These are phyloP conservation scores for Scopulariopsis brevicaulis DNA, from an alignment of 2,329 filamentous ascomycete genomes.

Conservation along the genomic window DNA sequence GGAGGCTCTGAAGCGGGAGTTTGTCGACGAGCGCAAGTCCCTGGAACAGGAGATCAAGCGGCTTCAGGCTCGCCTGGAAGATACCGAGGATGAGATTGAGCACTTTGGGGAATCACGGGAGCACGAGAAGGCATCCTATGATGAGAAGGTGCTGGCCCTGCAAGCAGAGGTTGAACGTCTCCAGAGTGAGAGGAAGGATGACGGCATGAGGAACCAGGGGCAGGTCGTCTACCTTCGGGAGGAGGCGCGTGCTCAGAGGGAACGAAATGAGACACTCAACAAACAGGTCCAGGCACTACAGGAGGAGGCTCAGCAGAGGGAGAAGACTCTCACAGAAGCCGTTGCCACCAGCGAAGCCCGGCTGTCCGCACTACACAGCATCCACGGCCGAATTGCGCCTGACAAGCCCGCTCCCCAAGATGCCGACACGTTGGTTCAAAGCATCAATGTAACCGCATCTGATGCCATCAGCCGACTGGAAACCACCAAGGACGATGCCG, in stretches of 20 bases:
- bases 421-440: slow-evolving; percentile 44
- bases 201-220: slow-evolving; percentile 44
- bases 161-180: slow-evolving; percentile 60
- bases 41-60: slow-evolving; percentile 71
- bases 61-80: slow-evolving; percentile 68
- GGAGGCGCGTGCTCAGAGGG: slow-evolving; percentile 46
- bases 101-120: slow-evolving; percentile 73
- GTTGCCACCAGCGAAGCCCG: slow-evolving; percentile 42
- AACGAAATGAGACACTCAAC: slow-evolving; percentile 47
- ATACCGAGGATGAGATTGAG: slow-evolving; percentile 87
- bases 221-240: slow-evolving; percentile 53
- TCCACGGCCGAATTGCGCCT: slow-evolving; percentile 47
- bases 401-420: slow-evolving; percentile 42
- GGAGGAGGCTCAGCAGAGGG: slow-evolving; percentile 39
- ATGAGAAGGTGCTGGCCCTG: slow-evolving; percentile 56
- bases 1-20: slow-evolving; percentile 82
- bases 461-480: slow-evolving; percentile 49
- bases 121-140: slow-evolving; percentile 61
- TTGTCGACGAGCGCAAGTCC: slow-evolving; percentile 71
- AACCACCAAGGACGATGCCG: slow-evolving; percentile 46
- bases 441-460: slow-evolving; percentile 43
- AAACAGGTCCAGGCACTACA: slow-evolving; percentile 41
- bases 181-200: slow-evolving; percentile 44
- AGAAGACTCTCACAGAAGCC: slow-evolving; percentile 35
- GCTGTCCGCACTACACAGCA: slow-evolving; percentile 41